Conservation (phyloP, 1,139 yeast species). For the Geotrichum siamense region DNA sequence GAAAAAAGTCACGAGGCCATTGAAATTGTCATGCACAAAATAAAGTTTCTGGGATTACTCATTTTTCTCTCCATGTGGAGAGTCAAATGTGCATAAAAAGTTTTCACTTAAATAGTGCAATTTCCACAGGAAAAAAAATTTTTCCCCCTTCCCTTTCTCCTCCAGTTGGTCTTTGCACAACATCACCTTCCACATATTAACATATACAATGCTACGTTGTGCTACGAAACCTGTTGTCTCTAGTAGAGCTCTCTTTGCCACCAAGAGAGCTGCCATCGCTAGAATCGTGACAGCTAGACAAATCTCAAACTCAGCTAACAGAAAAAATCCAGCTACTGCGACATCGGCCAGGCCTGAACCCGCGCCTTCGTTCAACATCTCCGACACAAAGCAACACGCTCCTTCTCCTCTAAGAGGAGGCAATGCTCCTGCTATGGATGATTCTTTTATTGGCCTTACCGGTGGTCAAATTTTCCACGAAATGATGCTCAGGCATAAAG, state of each 20-base stretch:
- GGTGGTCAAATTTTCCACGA: conserved; percentile 98
- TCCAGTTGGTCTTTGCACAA: neutral
- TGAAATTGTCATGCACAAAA: no score
- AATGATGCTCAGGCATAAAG: conserved; percentile 95
- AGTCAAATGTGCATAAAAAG: no score
- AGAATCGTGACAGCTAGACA: conserved; percentile 1
- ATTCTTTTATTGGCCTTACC: conserved; percentile 71
- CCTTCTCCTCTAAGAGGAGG: conserved; percentile 11
- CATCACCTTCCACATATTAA: neutral
- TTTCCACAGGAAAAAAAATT: no score
- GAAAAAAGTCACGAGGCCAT: no score
- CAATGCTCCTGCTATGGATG: conserved; percentile 25
- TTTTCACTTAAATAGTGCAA: no score
- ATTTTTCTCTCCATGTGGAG: no score
- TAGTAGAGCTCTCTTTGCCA: conserved; percentile 8
- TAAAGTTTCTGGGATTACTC: no score
- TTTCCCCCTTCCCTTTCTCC: neutral
- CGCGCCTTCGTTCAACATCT: conserved; percentile 44
- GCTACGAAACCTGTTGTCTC: conserved; percentile 12
- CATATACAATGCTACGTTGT: conserved; percentile 17
- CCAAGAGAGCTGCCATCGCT: neutral
- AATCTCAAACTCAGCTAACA: conserved; percentile 15
- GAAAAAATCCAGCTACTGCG: conserved; percentile 17
- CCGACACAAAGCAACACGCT: conserved; percentile 18
- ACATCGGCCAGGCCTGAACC: conserved; percentile 40